Conservation (phyloP, 163 green algal species). For the Scenedesmus sp. region DNA sequence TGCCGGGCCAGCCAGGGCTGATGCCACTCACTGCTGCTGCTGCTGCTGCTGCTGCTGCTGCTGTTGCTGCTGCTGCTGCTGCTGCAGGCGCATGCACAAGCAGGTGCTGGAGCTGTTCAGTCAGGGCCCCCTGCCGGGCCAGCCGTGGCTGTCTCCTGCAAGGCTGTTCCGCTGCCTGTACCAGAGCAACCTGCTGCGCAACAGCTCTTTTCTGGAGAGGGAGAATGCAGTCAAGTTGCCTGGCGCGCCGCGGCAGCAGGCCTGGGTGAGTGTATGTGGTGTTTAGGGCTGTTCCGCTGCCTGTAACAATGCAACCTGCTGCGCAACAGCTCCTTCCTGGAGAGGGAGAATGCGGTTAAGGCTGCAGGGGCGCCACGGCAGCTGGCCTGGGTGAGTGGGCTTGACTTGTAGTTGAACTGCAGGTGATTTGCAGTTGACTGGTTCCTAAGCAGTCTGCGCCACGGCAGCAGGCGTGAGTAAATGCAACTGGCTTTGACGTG, state of each 20-base stretch:
- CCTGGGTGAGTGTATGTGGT: constrained; percentile 24
- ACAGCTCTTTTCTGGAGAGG: constrained; percentile 41
- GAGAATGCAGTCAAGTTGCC: background rate
- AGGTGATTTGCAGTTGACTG: too few relatives aligned
- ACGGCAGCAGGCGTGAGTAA: too few relatives aligned
- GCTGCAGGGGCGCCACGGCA: background rate
- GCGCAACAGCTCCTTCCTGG: constrained; percentile 34
- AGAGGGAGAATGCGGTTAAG: constrained; percentile 17
- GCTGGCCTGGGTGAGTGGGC: constrained; percentile 31
- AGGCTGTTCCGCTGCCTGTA: constrained; percentile 27
- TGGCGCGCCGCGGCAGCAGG: background rate
- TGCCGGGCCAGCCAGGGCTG: background rate
- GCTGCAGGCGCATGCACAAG: constrained; percentile 44
- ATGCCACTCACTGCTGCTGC: background rate
- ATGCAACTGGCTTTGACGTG: too few relatives aligned
- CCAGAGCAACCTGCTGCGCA: constrained; percentile 30
- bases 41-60: background rate
- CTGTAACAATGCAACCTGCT: constrained; percentile 35
- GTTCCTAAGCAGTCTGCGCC: too few relatives aligned
- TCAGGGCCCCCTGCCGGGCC: background rate
- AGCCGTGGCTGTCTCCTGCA: background rate
- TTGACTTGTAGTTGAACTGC: too few relatives aligned
- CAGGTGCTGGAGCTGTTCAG: constrained; percentile 38
- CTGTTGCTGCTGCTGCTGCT: background rate
- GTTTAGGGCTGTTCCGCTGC: background rate